Conservation (phyloP, 306 rosid species). For the Oemleria cerasiformis region DNA sequence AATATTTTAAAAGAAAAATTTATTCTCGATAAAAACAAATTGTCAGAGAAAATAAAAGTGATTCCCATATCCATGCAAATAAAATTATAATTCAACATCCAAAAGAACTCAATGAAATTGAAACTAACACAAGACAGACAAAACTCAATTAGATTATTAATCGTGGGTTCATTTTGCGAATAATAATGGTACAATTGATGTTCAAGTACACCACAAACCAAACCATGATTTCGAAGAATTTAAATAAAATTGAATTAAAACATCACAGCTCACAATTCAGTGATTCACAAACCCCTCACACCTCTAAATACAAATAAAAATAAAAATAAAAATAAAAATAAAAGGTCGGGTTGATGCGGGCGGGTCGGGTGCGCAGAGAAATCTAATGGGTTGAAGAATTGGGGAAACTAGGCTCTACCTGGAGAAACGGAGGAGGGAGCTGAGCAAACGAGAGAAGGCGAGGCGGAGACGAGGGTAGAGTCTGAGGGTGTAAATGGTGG, state of each 20-base stretch:
- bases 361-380: background rate
- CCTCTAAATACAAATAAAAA: background rate
- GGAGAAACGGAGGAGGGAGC: constrained; percentile 35
- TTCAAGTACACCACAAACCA: constrained; percentile 7
- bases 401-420: constrained; percentile 24
- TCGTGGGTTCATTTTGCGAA: background rate
- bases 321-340: background rate
- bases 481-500: constrained; percentile 35
- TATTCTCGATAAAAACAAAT: no score
- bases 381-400: background rate
- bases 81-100: no score
- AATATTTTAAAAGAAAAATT: no score
- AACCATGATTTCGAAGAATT: constrained; percentile 7
- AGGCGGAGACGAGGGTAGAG: constrained; percentile 56
- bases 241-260: background rate
- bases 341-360: background rate
- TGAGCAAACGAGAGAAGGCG: constrained; percentile 63
- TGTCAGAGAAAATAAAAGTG: no score
- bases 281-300: background rate
- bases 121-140: no score
- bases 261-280: background rate
- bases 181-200: background rate
- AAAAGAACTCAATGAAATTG: no score
- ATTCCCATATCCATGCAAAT: no score
- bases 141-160: background rate